Base-by-base conservation (phyloP, 805 yeast species). In the Hanseniaspora lindneri region DNA sequence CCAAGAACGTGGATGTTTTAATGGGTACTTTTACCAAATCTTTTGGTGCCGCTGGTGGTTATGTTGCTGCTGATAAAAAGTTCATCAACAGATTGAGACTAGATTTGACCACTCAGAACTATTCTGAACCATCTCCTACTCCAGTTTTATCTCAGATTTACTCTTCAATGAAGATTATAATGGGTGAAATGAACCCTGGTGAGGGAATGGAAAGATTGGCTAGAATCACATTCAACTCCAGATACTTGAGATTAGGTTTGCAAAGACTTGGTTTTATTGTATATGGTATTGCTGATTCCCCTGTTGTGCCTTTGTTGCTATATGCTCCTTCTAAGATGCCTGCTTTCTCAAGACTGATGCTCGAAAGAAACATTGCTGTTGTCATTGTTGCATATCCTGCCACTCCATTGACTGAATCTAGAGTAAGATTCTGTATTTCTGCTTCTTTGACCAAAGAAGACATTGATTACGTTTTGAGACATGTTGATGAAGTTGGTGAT, bases 21-120 rank as follows among this genome's bases (percentile, higher is more conserved):
- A 92, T 92, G 99, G 99, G 99, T 44, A 92, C 99, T 7, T 75
- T 92, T 51, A 94, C 98, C 46, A 92, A 92, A 66, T 85, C 96
- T 1, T 92, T 92, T 64, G 98, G 99, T 62, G 97, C 98, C 16
- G 86, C 97, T 36, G 99, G 99, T 60, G 99, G 98, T 41, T 92
- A 92, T 62, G 69, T 92, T 54, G 89, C 95, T n/a, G 94, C 82
- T 40, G 72, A 72, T 54, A 73, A 77, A 59, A 67, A 65, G 41
- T 66, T 85, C 28, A 80, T 89, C 43, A 88, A 86, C 57, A 75
- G 80, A 57, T 68, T 92, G 53, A 77, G 88, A 65, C 57, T 83
- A 35, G 80, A 77, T 57, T 76, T 84, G 57, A 72, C 85, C 54
- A 81, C 88, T 27, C 76, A 79, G 54, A 72, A 69, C 39, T 84